Percentiles rank a stretch among this genome's conserved stretches.
These are phyloP conservation scores for Pneumocystis sp. DNA, from an alignment of 1,139 yeast species.

Conservation along the genomic window DNA sequence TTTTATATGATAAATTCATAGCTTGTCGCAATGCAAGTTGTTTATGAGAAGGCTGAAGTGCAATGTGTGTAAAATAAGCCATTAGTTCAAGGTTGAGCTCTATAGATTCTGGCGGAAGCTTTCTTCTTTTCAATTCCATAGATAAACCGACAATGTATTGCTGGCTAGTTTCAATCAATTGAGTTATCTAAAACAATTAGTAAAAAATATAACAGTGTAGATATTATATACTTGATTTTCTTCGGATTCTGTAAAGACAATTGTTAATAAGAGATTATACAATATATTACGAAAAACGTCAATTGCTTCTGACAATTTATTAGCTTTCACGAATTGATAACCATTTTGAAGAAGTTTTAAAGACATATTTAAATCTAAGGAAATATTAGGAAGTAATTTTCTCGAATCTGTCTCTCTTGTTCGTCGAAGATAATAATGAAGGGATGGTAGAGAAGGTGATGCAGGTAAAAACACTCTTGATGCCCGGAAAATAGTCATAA, in stretches of 20 bases:
- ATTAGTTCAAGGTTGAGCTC: slow-evolving; percentile 88
- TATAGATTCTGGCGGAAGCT: slow-evolving; percentile 43
- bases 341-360: slow-evolving; percentile 56
- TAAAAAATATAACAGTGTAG: slow-evolving; percentile 20
- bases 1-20: slow-evolving; percentile 77
- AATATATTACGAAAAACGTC: slow-evolving; percentile 63
- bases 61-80: slow-evolving; percentile 80
- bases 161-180: slow-evolving; percentile 57
- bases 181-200: slow-evolving; percentile 23
- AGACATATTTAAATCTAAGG: slow-evolving; percentile 35
- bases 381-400: slow-evolving; percentile 60
- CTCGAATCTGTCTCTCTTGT: slow-evolving; percentile 31
- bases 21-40: slow-evolving; percentile 88
- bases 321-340: slow-evolving; percentile 66
- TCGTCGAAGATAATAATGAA: slow-evolving; percentile 58
- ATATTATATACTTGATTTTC: slow-evolving; percentile 38
- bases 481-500: slow-evolving; percentile 68
- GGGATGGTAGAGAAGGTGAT: slow-evolving; percentile 54
- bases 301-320: slow-evolving; percentile 70
- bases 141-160: slow-evolving; percentile 87
- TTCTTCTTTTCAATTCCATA: slow-evolving; percentile 77
- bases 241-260: slow-evolving; percentile 60
- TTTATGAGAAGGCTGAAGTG: slow-evolving; percentile 68
- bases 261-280: slow-evolving; percentile 56
- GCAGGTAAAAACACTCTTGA: slow-evolving; percentile 66